phyloP scores from a whole-genome alignment of 2,329 filamentous ascomycete species.

The Orbilia ellipsospora region DNA sequence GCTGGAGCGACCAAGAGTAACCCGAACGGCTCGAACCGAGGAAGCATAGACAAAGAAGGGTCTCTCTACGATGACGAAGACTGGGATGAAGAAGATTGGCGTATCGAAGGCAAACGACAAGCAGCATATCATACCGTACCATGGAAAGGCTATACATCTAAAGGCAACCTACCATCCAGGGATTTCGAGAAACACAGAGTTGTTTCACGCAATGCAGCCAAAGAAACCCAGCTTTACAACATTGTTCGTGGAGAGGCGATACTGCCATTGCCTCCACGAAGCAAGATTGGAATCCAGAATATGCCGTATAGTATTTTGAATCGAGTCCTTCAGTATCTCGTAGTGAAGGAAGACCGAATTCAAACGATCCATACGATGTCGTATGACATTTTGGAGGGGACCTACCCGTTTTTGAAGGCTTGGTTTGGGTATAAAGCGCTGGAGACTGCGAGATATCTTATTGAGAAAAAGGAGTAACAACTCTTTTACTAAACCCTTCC shows the following conservation, averaged over 20 bases:
- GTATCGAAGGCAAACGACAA: too few relatives aligned
- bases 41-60: too few relatives aligned
- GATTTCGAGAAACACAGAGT: not conserved
- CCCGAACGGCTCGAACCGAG: too few relatives aligned
- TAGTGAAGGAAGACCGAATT: not conserved
- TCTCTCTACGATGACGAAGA: too few relatives aligned
- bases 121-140: too few relatives aligned
- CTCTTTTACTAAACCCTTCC: too few relatives aligned
- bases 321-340: slow-evolving; percentile 7
- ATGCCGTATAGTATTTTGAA: slow-evolving; percentile 24
- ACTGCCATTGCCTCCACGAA: not conserved
- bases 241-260: not conserved
- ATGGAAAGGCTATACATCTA: too few relatives aligned
- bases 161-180: too few relatives aligned
- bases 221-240: not conserved
- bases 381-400: slow-evolving; percentile 3
- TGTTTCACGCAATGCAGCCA: not conserved
- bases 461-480: not conserved
- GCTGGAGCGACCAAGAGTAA: too few relatives aligned
- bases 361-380: not conserved
- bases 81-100: too few relatives aligned
- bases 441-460: not conserved
- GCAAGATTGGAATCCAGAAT: slow-evolving; percentile 12
- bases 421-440: slow-evolving; percentile 16
- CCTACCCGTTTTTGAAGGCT: slow-evolving; percentile 20